phyloP scores from a whole-genome alignment of 1,139 yeast species.

The Candida sanyaensis region DNA sequence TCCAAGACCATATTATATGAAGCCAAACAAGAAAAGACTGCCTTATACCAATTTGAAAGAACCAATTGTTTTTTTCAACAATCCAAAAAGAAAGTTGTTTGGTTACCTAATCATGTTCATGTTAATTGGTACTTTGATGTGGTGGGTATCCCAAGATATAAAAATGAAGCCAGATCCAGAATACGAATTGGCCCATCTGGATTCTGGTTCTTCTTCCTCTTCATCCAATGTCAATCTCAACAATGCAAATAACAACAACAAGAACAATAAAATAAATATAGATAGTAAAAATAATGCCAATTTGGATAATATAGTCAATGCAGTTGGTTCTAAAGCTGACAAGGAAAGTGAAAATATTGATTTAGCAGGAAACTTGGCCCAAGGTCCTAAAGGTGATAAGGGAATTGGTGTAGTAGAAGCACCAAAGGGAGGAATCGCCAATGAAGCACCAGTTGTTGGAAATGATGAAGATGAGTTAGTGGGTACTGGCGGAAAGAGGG shows the following conservation, averaged over 20 bases:
- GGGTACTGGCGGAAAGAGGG: constrained; percentile 16
- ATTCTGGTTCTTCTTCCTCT: constrained; percentile 1
- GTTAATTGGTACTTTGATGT: constrained; percentile 38
- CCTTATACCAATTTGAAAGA: constrained; percentile 36
- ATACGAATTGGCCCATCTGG: constrained; percentile 30
- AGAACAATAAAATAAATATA: neutral
- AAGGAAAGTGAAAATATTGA: constrained; percentile 21
- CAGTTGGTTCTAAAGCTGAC: constrained; percentile 15
- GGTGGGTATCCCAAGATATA: constrained; percentile 40
- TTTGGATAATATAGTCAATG: constrained; percentile 14
- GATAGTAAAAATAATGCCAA: constrained; percentile 12
- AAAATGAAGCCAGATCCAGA: constrained; percentile 27
- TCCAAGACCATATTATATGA: constrained; percentile 53
- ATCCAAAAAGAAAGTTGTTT: constrained; percentile 37
- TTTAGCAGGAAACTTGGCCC: constrained; percentile 44
- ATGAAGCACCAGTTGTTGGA: constrained; percentile 49
- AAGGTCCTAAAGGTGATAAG: constrained; percentile 44
- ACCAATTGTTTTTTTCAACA: constrained; percentile 35
- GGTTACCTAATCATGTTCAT: constrained; percentile 42
- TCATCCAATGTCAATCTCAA: neutral
- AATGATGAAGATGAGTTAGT: constrained; percentile 40
- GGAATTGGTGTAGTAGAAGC: constrained; percentile 48
- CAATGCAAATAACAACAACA: constrained; percentile 4
- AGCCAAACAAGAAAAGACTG: constrained; percentile 36
- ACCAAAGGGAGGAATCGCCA: constrained; percentile 53